These are phyloP conservation scores for Kurtzmaniella fragi DNA, from an alignment of 805 yeast species.

Conservation along the genomic window DNA sequence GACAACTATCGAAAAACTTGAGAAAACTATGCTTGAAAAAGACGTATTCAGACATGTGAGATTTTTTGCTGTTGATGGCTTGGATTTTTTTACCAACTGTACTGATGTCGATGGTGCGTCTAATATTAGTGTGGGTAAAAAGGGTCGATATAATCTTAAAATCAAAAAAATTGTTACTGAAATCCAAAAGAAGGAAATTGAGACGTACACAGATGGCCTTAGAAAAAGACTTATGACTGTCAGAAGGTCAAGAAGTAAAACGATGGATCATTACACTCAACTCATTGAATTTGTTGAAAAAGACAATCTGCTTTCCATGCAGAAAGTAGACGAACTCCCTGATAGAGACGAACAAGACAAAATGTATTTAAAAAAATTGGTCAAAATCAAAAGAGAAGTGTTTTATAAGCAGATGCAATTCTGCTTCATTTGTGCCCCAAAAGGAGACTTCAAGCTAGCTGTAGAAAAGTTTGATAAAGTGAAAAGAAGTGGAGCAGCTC, in stretches of 20 bases:
- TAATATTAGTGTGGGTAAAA: slow-evolving; percentile 7
- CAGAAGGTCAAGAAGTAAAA: not conserved
- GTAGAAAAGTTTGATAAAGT: slow-evolving; percentile 1
- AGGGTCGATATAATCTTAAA: slow-evolving; percentile 10
- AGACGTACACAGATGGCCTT: slow-evolving; percentile 5
- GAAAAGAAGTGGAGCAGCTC: not conserved
- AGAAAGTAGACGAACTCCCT: not conserved
- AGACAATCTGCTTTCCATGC: slow-evolving; percentile 4
- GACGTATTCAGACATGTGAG: slow-evolving; percentile 8
- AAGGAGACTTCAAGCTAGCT: slow-evolving; percentile 11
- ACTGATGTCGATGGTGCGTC: slow-evolving; percentile 8
- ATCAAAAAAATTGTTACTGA: slow-evolving; percentile 8
- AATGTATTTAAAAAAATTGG: slow-evolving; percentile 6
- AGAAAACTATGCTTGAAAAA: not conserved
- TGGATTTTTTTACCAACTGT: slow-evolving; percentile 11
- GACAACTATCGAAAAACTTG: slow-evolving; percentile 8
- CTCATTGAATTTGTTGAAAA: slow-evolving; percentile 5
- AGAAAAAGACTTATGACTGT: slow-evolving; percentile 3
- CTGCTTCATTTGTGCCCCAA: slow-evolving; percentile 14
- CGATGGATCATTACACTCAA: not conserved
- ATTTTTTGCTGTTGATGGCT: slow-evolving; percentile 20
- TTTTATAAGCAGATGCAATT: slow-evolving; percentile 21
- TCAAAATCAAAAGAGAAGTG: slow-evolving; percentile 11
- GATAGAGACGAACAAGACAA: slow-evolving; percentile 1
- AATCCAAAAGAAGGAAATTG: slow-evolving; percentile 10